Base-by-base conservation (phyloP, 345 rosid genomes). In the Carallia brachiata region DNA sequence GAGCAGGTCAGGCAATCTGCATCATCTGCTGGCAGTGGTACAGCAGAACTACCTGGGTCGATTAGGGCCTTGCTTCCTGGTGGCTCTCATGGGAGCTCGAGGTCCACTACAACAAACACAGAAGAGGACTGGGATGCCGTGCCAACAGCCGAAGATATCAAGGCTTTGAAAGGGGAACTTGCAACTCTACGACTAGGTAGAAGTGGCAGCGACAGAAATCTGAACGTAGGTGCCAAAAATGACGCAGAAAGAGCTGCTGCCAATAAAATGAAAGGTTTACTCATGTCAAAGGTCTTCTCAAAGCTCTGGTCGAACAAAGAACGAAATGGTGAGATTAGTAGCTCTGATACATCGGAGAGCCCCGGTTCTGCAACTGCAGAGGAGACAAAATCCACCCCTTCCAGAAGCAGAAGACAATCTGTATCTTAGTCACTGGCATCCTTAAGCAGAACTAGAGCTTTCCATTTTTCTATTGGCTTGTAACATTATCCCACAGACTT, bases 111-210 rank as follows among this genome's bases (percentile, higher is more conserved):
- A 6, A 89, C 94, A 7, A 91, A 89, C 83, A 86, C 93, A 0
- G 98, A 88, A 68, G 97, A 90, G 73, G 97, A 90, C n/a, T 94
- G 95, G 96, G 98, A 90, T 66, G 86, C 90, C 0, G 78, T 87
- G 7, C 87, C 95, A 12, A 86, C 91, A 63, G 89, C 85, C 0
- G 95, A 89, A 63, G 95, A 86, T 65, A 73, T 91, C 54, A 86
- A 80, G 78, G 86, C 95, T 4, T 75, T 89, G 72, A 90, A 88
- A 79, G 90, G 96, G 7, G 93, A 85, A 67, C 78, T 90, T 37
- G 84, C 88, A 12, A 68, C 76, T 52, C 82, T 84, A 30, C 85
- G 85, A 62, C 63, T 79, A 59, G 71, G 72, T 6, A 36, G 75
- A 2, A 36, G 65, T 23, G 69, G 72, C 60, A 62, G 76, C 18